Evolutionary conservation across 257 asterid genomes (phyloP).

Genomic region (Ehretia macrophylla): DNA sequence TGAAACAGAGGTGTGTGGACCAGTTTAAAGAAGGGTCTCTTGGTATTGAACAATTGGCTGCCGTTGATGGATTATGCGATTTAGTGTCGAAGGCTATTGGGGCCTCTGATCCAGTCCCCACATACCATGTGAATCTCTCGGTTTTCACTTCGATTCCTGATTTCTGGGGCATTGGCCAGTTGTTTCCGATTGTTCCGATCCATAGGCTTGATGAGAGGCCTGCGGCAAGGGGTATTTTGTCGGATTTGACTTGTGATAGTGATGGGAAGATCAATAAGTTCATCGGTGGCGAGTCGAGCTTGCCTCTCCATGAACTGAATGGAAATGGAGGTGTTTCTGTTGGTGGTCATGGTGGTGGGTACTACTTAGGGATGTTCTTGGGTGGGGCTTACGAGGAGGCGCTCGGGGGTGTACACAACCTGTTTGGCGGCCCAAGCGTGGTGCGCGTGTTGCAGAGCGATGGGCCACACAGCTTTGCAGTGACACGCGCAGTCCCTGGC

Average conservation of each 20-base stretch:
- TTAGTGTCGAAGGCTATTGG: constrained; percentile 63
- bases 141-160: constrained; percentile 94
- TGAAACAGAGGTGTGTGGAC: constrained; percentile 78
- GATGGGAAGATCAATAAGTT: constrained; percentile 88
- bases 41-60: constrained; percentile 76
- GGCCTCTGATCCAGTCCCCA: constrained; percentile 48
- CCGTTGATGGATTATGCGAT: constrained; percentile 79
- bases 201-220: constrained; percentile 83
- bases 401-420: constrained; percentile 82
- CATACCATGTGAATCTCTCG: constrained; percentile 77
- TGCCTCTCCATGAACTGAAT: constrained; percentile 70
- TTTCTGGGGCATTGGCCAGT: constrained; percentile 88
- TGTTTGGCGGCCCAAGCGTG: constrained; percentile 85
- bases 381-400: constrained; percentile 99
- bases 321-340: constrained; percentile 20
- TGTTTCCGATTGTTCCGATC: constrained; percentile 85
- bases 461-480: constrained; percentile 80
- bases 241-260: constrained; percentile 92
- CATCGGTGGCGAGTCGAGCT: constrained; percentile 90
- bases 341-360: constrained; percentile 20
- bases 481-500: constrained; percentile 75
- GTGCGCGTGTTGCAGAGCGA: constrained; percentile 81
- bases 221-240: constrained; percentile 50
- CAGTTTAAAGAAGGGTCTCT: constrained; percentile 82
- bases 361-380: constrained; percentile 84